Evolutionary conservation across 208 protist species (phyloP).

Genomic region (Trypanosoma boissoni): DNA sequence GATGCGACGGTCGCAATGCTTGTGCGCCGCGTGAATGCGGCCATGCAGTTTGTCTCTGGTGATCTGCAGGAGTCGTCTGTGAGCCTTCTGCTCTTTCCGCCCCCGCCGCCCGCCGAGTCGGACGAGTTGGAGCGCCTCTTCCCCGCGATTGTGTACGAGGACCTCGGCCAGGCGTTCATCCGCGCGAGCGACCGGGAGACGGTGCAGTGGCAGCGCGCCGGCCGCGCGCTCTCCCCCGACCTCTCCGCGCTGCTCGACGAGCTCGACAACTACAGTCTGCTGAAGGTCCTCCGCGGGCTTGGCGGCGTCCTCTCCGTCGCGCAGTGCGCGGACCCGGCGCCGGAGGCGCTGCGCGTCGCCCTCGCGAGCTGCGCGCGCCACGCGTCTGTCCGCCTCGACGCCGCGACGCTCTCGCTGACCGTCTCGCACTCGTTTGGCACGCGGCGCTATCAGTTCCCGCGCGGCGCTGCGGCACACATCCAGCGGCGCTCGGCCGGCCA

Average conservation of each 20-base stretch:
- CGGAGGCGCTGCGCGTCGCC: constrained; percentile 1
- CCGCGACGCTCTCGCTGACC: constrained; percentile 8
- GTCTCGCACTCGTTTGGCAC: constrained; percentile 22
- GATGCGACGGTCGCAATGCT: constrained; percentile 5
- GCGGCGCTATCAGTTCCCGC: constrained; percentile 26
- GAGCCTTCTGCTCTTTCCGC: constrained; percentile 8
- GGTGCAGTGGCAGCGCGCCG: constrained; percentile 24
- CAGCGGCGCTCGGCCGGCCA: constrained; percentile 6
- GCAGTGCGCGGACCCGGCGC: neutral
- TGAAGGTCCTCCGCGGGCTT: constrained; percentile 21
- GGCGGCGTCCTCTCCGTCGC: constrained; percentile 20
- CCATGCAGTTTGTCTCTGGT: neutral
- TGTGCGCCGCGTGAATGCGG: constrained; percentile 9
- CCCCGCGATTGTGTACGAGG: constrained; percentile 18
- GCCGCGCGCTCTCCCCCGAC: constrained; percentile 2
- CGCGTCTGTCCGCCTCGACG: constrained; percentile 5
- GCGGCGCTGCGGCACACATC: neutral
- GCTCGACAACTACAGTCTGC: constrained; percentile 26
- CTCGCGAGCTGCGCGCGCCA: constrained; percentile 16
- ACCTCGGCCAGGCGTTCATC: constrained; percentile 17
- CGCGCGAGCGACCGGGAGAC: constrained; percentile 20
- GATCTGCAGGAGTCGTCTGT: neutral
- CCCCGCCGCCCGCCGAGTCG: constrained; percentile 2
- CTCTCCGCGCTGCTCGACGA: constrained; percentile 5
- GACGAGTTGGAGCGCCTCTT: constrained; percentile 19